phyloP scores from a whole-genome alignment of 129 eudicot species.

The Centrapalus pauciflorus region DNA sequence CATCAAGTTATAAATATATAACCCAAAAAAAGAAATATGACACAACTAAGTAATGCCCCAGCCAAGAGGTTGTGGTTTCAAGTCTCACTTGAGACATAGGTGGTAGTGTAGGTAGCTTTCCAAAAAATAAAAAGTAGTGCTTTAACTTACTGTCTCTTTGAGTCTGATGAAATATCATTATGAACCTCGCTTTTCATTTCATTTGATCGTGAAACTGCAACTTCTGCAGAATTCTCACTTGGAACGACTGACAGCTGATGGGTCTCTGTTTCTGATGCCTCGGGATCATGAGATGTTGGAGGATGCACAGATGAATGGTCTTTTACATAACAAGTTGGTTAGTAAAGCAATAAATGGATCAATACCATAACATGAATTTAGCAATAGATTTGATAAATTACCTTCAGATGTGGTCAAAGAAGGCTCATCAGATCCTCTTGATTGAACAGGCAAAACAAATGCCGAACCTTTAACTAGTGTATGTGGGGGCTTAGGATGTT shows the following conservation, averaged over 20 bases:
- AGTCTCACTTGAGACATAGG: too few relatives aligned
- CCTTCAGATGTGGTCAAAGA: slow-evolving; percentile 36
- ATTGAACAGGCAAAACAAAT: slow-evolving; percentile 40
- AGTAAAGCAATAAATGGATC: slow-evolving; percentile 10
- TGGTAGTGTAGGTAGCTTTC: too few relatives aligned
- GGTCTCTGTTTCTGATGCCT: slow-evolving; percentile 40
- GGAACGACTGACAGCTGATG: slow-evolving; percentile 21
- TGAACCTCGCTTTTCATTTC: slow-evolving; percentile 29
- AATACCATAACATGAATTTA: background rate
- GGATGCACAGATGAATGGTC: slow-evolving; percentile 38
- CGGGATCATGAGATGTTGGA: slow-evolving; percentile 28
- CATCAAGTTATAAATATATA: background rate
- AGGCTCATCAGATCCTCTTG: slow-evolving; percentile 38
- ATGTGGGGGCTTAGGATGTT: slow-evolving; percentile 61
- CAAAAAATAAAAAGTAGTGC: too few relatives aligned
- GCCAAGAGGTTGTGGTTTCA: too few relatives aligned
- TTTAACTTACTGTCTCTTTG: slow-evolving; percentile 69
- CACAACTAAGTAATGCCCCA: background rate
- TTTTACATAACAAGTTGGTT: slow-evolving; percentile 28
- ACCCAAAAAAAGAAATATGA: background rate
- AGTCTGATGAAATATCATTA: slow-evolving; percentile 34
- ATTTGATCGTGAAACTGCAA: slow-evolving; percentile 34
- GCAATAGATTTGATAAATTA: slow-evolving; percentile 16
- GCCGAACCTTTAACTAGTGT: slow-evolving; percentile 39
- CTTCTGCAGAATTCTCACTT: slow-evolving; percentile 21